A percentile compares a stretch with the other conserved stretches of the same genome.
These are phyloP conservation scores for Wickerhamiella dianesei DNA, from an alignment of 805 yeast species.

Conservation along the genomic window DNA sequence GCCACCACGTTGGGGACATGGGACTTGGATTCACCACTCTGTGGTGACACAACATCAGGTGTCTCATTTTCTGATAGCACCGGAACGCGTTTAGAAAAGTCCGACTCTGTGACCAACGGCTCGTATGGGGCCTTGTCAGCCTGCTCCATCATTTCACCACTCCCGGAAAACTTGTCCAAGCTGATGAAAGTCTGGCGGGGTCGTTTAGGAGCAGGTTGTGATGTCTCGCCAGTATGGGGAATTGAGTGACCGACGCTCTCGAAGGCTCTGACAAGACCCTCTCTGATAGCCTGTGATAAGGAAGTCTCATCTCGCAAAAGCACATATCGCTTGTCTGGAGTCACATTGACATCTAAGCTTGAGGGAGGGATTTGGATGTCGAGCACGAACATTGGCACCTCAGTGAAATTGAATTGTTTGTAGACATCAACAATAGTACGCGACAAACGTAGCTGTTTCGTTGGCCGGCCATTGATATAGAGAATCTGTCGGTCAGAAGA, in stretches of 20 bases:
- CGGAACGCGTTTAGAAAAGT: too few relatives aligned
- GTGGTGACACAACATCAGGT: too few relatives aligned
- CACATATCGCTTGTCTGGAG: constrained; percentile 78
- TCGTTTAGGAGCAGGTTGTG: constrained; percentile 8
- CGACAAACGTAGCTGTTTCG: constrained; percentile 38
- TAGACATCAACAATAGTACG: constrained; percentile 63
- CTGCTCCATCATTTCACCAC: constrained; percentile 12
- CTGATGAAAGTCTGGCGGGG: constrained; percentile 7
- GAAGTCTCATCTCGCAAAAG: constrained; percentile 51
- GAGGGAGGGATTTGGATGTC: constrained; percentile 41
- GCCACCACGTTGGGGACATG: too few relatives aligned
- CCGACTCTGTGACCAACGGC: too few relatives aligned
- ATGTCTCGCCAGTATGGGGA: constrained; percentile 19
- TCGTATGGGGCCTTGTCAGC: too few relatives aligned
- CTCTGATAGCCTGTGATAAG: constrained; percentile 43
- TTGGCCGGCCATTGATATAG: constrained; percentile 67
- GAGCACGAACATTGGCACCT: constrained; percentile 55
- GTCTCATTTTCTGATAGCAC: too few relatives aligned
- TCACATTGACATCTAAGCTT: constrained; percentile 62
- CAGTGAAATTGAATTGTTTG: constrained; percentile 55
- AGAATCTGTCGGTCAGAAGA: constrained; percentile 62
- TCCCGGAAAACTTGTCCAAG: constrained; percentile 11
- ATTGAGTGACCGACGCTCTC: constrained; percentile 28
- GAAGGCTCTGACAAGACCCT: constrained; percentile 37
- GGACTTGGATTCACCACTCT: too few relatives aligned